Evolutionary conservation across 2,329 filamentous ascomycete species (phyloP), one percentile per base, ranked within the genome.

Genomic region (Microsporum ferrugineum): DNA sequence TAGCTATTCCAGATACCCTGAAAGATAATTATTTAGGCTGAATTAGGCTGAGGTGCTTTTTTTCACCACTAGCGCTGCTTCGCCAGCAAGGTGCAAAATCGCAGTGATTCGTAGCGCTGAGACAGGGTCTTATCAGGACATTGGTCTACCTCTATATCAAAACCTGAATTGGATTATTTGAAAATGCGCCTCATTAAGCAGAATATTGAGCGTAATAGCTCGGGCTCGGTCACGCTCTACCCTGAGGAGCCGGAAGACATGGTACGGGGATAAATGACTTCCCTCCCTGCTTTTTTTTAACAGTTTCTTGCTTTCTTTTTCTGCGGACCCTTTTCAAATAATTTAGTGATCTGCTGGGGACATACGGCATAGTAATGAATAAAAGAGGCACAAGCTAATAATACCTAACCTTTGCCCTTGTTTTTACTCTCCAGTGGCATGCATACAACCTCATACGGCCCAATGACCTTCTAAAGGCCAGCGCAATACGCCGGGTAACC

Each of bases 221-320:
- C 83, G 0, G 87, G 87, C 34, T 79, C 77, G 36, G 84, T 86
- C 60, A 87, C 84, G 4, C 77, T 89, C 60, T 79, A 84, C 63
- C 87, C 87, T 1, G 85, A 88, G 72, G 86, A 88, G 71, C 84
- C 86, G 58, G 87, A 89, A 74, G 87, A 89, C 67, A 89, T 89
- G 86, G 84, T 85, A 76, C 65, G 68, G 64, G 33, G 43, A 31
- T 56, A 38, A 23, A 53, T 41, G 8, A 60, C 5, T 33, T 23
- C 23, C 43, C 10, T 23, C 29, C 17, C 58, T 31, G 14, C n/a
- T 29, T 36, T 47, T 57, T 29, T 36, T 43, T 29, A 43, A n/a
- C 34, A 36, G 10, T 43, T 51, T 23, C 45, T 5, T 55, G 14
- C 12, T 34, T 57, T 12, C 33, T 8, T 31, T 29, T 27, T 57